A percentile compares a stretch with the other conserved stretches of the same genome.
Conservation (phyloP, 2,329 filamentous ascomycete species). For the Cytospora mali region DNA sequence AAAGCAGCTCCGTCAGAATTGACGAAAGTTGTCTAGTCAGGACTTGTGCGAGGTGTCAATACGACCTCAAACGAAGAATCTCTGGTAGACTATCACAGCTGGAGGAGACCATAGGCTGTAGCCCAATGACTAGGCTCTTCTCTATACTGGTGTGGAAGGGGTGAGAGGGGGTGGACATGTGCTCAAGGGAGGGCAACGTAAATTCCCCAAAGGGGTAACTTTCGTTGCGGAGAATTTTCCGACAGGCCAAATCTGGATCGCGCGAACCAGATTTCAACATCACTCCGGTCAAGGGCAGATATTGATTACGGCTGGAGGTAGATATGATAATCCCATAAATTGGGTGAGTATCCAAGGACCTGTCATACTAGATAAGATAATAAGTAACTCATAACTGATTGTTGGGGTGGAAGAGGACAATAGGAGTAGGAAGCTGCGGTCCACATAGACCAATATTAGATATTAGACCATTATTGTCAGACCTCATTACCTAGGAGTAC, state of each 20-base stretch:
- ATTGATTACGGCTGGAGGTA: too few relatives aligned
- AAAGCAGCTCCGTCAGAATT: neutral
- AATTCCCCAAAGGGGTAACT: neutral
- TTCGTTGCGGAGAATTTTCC: slow-evolving; percentile 11
- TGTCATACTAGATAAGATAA: too few relatives aligned
- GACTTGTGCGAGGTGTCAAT: too few relatives aligned
- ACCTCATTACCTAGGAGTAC: too few relatives aligned
- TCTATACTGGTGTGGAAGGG: too few relatives aligned
- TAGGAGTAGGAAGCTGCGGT: too few relatives aligned
- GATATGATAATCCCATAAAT: too few relatives aligned
- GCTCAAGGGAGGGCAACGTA: neutral
- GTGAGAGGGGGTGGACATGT: neutral
- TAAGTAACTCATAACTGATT: too few relatives aligned
- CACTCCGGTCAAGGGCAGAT: neutral
- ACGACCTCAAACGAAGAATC: neutral
- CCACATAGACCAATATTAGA: too few relatives aligned
- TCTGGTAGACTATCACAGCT: neutral
- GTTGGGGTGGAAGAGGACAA: too few relatives aligned
- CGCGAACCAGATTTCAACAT: neutral
- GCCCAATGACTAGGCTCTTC: too few relatives aligned
- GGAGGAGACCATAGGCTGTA: neutral
- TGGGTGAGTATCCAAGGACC: neutral
- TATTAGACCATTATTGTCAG: too few relatives aligned
- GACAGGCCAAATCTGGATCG: slow-evolving; percentile 14
- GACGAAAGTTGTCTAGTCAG: neutral